A percentile compares a stretch with the other conserved stretches of the same genome.
These are phyloP conservation scores for Baorangia bicolor DNA, from an alignment of 768 basidiomycete genomes.

Conservation along the genomic window DNA sequence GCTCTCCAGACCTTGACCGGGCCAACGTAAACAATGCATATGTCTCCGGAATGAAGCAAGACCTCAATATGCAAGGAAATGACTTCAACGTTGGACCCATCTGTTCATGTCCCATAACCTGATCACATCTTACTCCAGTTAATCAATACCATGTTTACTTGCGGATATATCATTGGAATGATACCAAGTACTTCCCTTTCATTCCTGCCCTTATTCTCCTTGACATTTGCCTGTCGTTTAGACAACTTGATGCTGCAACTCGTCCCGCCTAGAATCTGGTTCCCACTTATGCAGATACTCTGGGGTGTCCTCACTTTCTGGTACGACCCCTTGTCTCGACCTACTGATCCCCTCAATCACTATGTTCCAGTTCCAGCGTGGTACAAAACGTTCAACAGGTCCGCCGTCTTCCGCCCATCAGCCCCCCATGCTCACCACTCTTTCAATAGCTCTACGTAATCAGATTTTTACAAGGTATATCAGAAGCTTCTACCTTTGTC, in stretches of 20 bases:
- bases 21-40: slow-evolving; percentile 73
- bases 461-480: slow-evolving; percentile 70
- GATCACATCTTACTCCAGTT: slow-evolving; percentile 35
- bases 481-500: slow-evolving; percentile 75
- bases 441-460: slow-evolving; percentile 58
- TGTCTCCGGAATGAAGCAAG: slow-evolving; percentile 78
- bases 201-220: background rate
- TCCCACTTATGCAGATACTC: slow-evolving; percentile 61
- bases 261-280: slow-evolving; percentile 62
- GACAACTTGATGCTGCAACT: slow-evolving; percentile 68
- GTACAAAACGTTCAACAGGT: slow-evolving; percentile 59
- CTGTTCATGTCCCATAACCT: background rate
- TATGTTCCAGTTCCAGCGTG: slow-evolving; percentile 47
- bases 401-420: background rate
- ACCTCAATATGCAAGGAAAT: slow-evolving; percentile 61
- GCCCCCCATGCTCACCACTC: background rate
- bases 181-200: slow-evolving; percentile 50
- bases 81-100: slow-evolving; percentile 51
- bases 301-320: slow-evolving; percentile 69
- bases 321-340: slow-evolving; percentile 29
- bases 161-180: slow-evolving; percentile 75
- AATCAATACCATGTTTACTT: slow-evolving; percentile 71
- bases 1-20: slow-evolving; percentile 56
- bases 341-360: background rate
- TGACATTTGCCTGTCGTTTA: slow-evolving; percentile 19